Base-by-base conservation (phyloP, 2,329 filamentous ascomycete species). In the Xylariaceae sp. region DNA sequence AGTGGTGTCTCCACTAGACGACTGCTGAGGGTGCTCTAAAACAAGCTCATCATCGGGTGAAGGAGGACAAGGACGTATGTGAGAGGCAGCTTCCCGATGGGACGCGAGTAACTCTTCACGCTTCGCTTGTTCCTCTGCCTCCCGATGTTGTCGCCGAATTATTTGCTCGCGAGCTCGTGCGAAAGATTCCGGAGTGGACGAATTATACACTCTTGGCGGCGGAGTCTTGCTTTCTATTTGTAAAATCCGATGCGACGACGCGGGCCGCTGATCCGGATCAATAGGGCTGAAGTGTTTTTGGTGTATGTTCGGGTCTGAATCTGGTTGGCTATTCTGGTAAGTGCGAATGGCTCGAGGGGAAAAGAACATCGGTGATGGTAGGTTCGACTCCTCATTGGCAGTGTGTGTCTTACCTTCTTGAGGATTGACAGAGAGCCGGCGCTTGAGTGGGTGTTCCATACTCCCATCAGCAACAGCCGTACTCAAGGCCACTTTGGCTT, bases 401-500 rank as follows among this genome's bases (percentile, higher is more conserved):
- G 50, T 40, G 18, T 52, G 65, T 12, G 65, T 70, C 26, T 68
- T 70, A 2, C 75, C 57, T 32, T 80, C 78, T 5, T 76, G 69
- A 0, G 81, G 81, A 29, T 76, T 73, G 46, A 80, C 75, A 16
- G 81, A 75, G 10, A 79, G 78, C 7, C 71, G 79, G 62, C 69
- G 78, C 56, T 64, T 80, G 62, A 16, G 14, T 16, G 69, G 82
- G 70, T 70, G 75, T 65, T 78, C 85, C 63, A 79, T 79, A 70
- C 69, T 85, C 54, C 89, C 89, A 2, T 86, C 80, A 1, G 82
- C 88, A 20, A 81, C 75, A 1, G 85, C 79, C 3, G 80, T 84
- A 68, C 81, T 89, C 21, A 91, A 65, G 3, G 83, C 84, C 2
- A 91, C 79, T 60, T 83, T 85, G 1, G 89, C 79, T 41, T 81